These are phyloP conservation scores for Rhytidiadelphus loreus DNA, from an alignment of 225 moss, liverwort and hornwort species.

Conservation along the genomic window DNA sequence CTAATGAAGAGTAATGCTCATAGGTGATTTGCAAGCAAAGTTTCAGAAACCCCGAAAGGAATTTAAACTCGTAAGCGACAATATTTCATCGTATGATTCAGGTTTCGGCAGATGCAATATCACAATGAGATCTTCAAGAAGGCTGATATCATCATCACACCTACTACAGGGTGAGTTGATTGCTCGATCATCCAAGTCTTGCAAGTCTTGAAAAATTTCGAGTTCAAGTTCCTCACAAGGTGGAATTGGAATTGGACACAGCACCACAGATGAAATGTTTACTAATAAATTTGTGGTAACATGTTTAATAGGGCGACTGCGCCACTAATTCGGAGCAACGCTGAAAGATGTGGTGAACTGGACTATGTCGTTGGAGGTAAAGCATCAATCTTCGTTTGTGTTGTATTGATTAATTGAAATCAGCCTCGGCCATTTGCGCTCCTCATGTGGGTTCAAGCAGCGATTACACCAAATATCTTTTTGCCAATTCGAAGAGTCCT, in stretches of 20 bases:
- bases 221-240: not conserved
- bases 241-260: not conserved
- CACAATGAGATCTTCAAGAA: slow-evolving; percentile 83
- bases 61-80: not conserved
- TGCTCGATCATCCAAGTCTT: not conserved
- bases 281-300: not conserved
- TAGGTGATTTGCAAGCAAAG: not conserved
- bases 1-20: not conserved
- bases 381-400: not conserved
- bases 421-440: not conserved
- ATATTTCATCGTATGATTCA: slow-evolving; percentile 4
- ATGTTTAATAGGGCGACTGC: slow-evolving; percentile 45
- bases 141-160: slow-evolving; percentile 82
- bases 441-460: not conserved
- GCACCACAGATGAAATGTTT: not conserved
- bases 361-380: slow-evolving; percentile 82
- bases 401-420: not conserved
- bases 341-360: slow-evolving; percentile 71
- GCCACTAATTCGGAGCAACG: slow-evolving; percentile 33
- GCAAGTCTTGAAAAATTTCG: not conserved
- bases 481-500: not conserved
- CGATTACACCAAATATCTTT: not conserved
- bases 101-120: slow-evolving; percentile 85
- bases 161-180: slow-evolving; percentile 66
- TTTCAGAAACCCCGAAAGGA: not conserved